phyloP scores from a whole-genome alignment of 1,284 basidiomycete genomes.

The Austroboletus niveus region DNA sequence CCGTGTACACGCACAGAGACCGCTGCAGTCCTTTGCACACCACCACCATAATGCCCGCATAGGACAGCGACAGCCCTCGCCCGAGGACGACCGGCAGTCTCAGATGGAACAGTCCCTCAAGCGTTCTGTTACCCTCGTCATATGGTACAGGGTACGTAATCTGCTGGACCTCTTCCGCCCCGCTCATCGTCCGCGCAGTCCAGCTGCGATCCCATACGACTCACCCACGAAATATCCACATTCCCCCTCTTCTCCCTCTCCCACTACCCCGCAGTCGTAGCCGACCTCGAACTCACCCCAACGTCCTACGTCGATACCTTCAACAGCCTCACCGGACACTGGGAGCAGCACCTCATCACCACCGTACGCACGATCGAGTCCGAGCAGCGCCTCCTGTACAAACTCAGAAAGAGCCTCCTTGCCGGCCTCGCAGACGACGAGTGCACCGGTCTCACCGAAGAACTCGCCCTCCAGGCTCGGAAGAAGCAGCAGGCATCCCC shows the following conservation, averaged over 20 bases:
- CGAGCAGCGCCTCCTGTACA: slow-evolving; percentile 55
- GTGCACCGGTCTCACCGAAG: slow-evolving; percentile 53
- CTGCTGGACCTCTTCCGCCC: background rate
- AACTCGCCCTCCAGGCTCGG: slow-evolving; percentile 45
- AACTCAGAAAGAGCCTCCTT: slow-evolving; percentile 54
- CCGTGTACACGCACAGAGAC: slow-evolving; percentile 19
- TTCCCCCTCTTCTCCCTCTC: slow-evolving; percentile 66
- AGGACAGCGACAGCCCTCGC: slow-evolving; percentile 4
- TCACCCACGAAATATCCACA: slow-evolving; percentile 56
- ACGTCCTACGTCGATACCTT: slow-evolving; percentile 60
- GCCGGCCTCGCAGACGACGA: slow-evolving; percentile 55
- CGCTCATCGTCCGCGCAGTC: slow-evolving; percentile 36
- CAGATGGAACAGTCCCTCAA: slow-evolving; percentile 31
- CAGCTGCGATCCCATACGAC: slow-evolving; percentile 55
- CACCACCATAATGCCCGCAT: no score
- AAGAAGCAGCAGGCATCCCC: slow-evolving; percentile 15
- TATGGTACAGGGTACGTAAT: slow-evolving; percentile 58
- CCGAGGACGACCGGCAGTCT: slow-evolving; percentile 27
- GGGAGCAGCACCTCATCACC: slow-evolving; percentile 27
- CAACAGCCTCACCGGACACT: slow-evolving; percentile 40
- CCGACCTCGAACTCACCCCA: slow-evolving; percentile 48
- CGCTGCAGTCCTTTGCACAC: slow-evolving; percentile 7
- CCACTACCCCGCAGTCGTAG: slow-evolving; percentile 47
- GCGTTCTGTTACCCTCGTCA: slow-evolving; percentile 57
- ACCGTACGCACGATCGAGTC: slow-evolving; percentile 43